Percentiles rank a stretch among this genome's conserved stretches.
phyloP scores from a whole-genome alignment of 1,284 basidiomycete species.

The Moesziomyces sp. region DNA sequence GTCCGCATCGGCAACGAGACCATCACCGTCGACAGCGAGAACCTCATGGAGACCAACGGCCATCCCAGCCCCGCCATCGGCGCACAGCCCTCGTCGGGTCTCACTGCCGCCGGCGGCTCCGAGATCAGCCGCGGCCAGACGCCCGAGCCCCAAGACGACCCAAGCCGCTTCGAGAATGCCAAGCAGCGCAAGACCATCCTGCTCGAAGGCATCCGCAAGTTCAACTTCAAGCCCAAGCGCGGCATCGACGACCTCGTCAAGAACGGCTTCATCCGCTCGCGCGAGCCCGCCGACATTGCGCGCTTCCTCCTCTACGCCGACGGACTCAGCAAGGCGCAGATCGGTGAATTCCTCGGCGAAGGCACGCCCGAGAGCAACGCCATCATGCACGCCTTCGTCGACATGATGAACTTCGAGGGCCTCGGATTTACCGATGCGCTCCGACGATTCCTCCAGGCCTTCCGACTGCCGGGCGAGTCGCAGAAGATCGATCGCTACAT shows the following conservation, averaged over 20 bases:
- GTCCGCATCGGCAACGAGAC: slow-evolving; percentile 53
- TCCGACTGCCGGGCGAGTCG: slow-evolving; percentile 66
- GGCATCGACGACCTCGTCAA: slow-evolving; percentile 90
- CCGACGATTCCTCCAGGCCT: slow-evolving; percentile 65
- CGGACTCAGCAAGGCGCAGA: slow-evolving; percentile 92
- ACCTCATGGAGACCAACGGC: slow-evolving; percentile 42
- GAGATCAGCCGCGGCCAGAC: slow-evolving; percentile 32
- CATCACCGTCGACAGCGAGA: slow-evolving; percentile 41
- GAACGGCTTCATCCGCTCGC: slow-evolving; percentile 85
- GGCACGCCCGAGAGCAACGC: slow-evolving; percentile 66
- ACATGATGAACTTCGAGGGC: slow-evolving; percentile 65
- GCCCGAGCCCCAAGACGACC: slow-evolving; percentile 76
- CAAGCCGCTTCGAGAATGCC: slow-evolving; percentile 90
- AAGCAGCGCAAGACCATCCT: slow-evolving; percentile 97
- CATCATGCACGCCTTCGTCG: slow-evolving; percentile 68
- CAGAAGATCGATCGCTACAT: slow-evolving; percentile 68
- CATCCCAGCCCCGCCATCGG: slow-evolving; percentile 17
- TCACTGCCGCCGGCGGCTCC: slow-evolving; percentile 7
- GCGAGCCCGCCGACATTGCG: slow-evolving; percentile 83
- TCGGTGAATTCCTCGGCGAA: slow-evolving; percentile 93
- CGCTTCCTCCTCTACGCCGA: slow-evolving; percentile 88
- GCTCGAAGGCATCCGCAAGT: slow-evolving; percentile 94
- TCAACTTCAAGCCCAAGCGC: slow-evolving; percentile 92
- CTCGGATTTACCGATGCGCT: slow-evolving; percentile 64
- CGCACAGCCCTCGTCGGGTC: slow-evolving; percentile 7